phyloP scores from a whole-genome alignment of 2,329 filamentous ascomycete species.

The Clarireedia paspali region DNA sequence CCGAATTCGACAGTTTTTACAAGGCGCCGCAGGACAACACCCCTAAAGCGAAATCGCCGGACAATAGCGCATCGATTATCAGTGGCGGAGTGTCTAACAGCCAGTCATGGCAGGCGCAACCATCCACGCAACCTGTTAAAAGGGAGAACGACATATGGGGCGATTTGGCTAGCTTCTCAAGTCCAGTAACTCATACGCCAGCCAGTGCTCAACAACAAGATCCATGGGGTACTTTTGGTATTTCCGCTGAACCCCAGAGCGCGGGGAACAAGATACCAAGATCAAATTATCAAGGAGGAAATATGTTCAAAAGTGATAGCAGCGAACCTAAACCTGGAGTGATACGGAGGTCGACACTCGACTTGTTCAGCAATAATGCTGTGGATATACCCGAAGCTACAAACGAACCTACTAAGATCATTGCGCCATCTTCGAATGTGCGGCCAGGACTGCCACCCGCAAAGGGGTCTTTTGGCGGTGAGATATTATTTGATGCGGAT shows the following conservation, averaged over 20 bases:
- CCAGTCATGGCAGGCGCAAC: slow-evolving; percentile 14
- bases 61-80: slow-evolving; percentile 21
- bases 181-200: slow-evolving; percentile 6
- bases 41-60: slow-evolving; percentile 16
- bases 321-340: slow-evolving; percentile 13
- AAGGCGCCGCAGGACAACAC: slow-evolving; percentile 28
- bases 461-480: slow-evolving; percentile 17
- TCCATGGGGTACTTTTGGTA: slow-evolving; percentile 27
- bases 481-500: slow-evolving; percentile 32
- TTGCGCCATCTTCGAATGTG: slow-evolving; percentile 1
- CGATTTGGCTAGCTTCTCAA: slow-evolving; percentile 15
- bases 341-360: slow-evolving; percentile 20
- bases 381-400: slow-evolving; percentile 10
- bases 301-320: background rate
- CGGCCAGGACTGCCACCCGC: slow-evolving; percentile 2
- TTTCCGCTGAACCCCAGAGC: slow-evolving; percentile 7
- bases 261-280: slow-evolving; percentile 6
- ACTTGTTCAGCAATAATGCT: slow-evolving; percentile 21
- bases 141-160: slow-evolving; percentile 22
- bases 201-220: slow-evolving; percentile 15
- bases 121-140: background rate
- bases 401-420: background rate
- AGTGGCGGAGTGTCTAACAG: slow-evolving; percentile 6
- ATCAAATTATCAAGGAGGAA: slow-evolving; percentile 12
- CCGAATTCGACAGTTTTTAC: slow-evolving; percentile 49